Percentiles rank a stretch among this genome's conserved stretches.
Evolutionary conservation across 1,284 basidiomycete genomes (phyloP).

Genomic region (Tylopilus sp.): DNA sequence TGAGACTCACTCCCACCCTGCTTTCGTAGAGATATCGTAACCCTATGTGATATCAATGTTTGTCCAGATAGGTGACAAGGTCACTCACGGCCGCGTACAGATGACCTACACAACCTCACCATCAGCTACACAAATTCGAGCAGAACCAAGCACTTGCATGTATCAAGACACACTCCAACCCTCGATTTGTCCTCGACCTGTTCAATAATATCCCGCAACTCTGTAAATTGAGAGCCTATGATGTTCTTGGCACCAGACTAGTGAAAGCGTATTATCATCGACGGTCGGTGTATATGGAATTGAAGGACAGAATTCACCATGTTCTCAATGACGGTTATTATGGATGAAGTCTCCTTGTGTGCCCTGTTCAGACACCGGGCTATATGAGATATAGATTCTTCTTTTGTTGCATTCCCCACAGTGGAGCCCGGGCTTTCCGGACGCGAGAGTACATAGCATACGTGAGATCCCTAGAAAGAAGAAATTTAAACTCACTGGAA

Average conservation of each 20-base stretch:
- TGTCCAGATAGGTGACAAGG: background rate
- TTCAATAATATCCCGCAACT: constrained; percentile 66
- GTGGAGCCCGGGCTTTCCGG: constrained; percentile 70
- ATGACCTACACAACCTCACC: constrained; percentile 50
- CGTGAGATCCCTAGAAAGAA: background rate
- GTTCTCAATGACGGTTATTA: constrained; percentile 77
- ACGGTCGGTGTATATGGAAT: background rate
- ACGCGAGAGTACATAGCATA: background rate
- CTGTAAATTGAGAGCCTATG: constrained; percentile 66
- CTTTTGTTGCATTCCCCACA: constrained; percentile 59
- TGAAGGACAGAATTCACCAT: constrained; percentile 51
- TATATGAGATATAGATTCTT: constrained; percentile 61
- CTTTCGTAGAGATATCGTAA: constrained; percentile 71
- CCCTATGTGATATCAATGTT: constrained; percentile 42
- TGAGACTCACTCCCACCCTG: constrained; percentile 57
- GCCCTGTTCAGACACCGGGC: constrained; percentile 74
- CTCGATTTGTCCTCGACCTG: constrained; percentile 70
- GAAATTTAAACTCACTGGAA: constrained; percentile 62
- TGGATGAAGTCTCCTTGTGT: constrained; percentile 59
- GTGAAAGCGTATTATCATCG: background rate
- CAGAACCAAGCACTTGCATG: constrained; percentile 48
- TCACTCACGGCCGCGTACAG: constrained; percentile 67
- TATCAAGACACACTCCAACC: constrained; percentile 82
- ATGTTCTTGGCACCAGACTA: constrained; percentile 80
- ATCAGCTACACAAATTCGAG: background rate